Base-by-base conservation (phyloP, 2,329 filamentous ascomycete species). In the Aspergillus jensenii region DNA sequence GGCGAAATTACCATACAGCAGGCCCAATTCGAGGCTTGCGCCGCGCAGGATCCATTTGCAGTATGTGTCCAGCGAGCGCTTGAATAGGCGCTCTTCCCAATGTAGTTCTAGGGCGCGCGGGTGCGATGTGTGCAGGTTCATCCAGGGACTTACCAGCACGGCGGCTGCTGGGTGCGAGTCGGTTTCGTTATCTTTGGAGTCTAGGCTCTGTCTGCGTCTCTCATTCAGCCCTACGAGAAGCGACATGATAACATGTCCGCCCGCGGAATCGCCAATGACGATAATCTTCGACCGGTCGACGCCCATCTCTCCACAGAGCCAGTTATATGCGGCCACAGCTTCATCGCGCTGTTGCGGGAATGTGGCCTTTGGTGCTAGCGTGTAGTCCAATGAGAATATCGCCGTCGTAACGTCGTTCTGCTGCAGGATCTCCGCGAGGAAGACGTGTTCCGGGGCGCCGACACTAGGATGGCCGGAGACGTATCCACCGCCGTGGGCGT, bases 361-460 rank as follows among this genome's bases (percentile, higher is more conserved):
- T 6, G 80, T 81, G 8, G 82, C 81, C 61, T 91, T 88, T 1
- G 90, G 90, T 0, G 91, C 89, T 0, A 95, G 79, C 0, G 87
- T 90, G 69, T 96, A 96, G 58, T 95, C 90, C 3, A 95, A 77
- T 0, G 88, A 85, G 66, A 95, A 91, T 4, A 95, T 83, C n/a
- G 90, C 88, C 4, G 44, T 48, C 0, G 1, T 90, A 89, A 68
- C 91, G 92, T 17, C 76, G 70, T 54, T 41, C 5, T 52, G 27
- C n/a, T 59, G 53, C 4, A 63, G 46, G 8, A 65, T 51, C 46
- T 66, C 62, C 12, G 62, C 65, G 27, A 64, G 40, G 17, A 64
- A 64, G 12, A 61, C 45, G 25, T 62, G 55, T 23, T 62, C 64
- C 0, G 64, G 62, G 11, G 63, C 61, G 2, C 57, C 55, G 27